Evolutionary conservation across 2,329 filamentous ascomycete species (phyloP), one percentile per base, ranked within the genome.

Genomic region (Hortaea werneckii): DNA sequence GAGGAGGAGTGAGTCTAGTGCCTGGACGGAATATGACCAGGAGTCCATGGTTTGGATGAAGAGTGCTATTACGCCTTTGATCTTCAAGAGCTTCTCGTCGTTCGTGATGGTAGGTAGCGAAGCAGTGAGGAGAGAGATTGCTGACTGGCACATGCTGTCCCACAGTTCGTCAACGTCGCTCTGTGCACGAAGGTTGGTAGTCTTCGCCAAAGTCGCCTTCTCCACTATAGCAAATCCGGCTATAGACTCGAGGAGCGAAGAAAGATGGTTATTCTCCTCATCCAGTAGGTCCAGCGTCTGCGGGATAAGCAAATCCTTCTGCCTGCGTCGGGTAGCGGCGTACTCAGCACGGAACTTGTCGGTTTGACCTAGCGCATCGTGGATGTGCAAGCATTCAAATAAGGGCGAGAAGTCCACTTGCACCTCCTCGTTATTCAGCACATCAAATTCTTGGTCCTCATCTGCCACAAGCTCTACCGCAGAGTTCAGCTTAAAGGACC

Each of bases 1-100:
- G n/a, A 96, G 75, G 8, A 96, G 73, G 54, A 96, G 85, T 43
- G 80, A 80, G 62, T 95, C 88, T 44, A 96, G 79, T 46, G 81
- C 77, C 3, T 80, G 74, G 2, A 95, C 85, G 0, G 87, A 82
- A 62, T 96, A 98, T 37, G 81, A 84, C 87, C 89, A 96, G 52
- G 84, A 85, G 74, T 95, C 87, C 90, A 98, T 95, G 1, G 92
- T 96, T 61, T 98, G 87, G 58, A 96, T 94, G 63, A 98, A 98
- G 10, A 98, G 73, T 4, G 89, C 85, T 59, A 96, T 82, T 27
- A 94, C 79, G 40, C 87, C 87, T 66, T 98, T 98, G 59, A 95
- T 89, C 63, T 92, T 94, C n/a, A 96, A 72, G 32, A 98, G 71
- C 28, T 85, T 79, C 61, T 96, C 89, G 9, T 92, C 88, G 61